phyloP scores from a whole-genome alignment of 1,284 basidiomycete species.

The Fistulinella cinereoalba region DNA sequence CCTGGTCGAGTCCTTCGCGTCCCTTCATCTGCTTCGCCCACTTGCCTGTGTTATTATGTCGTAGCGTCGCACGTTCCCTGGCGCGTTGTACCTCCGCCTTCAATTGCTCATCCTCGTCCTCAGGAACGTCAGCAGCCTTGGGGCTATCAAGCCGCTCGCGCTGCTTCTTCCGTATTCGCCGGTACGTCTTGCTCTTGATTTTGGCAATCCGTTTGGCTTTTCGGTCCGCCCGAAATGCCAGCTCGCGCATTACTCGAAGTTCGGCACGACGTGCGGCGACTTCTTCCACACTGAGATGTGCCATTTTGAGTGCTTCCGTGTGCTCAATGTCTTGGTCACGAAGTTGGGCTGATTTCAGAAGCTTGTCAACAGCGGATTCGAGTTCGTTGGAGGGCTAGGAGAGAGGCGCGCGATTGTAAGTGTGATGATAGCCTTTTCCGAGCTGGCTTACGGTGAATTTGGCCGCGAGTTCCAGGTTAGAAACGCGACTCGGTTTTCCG shows the following conservation, averaged over 20 bases:
- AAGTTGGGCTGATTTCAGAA: slow-evolving; percentile 76
- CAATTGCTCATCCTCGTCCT: slow-evolving; percentile 54
- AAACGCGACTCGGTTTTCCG: slow-evolving; percentile 53
- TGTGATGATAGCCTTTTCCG: not conserved
- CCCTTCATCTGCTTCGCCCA: slow-evolving; percentile 72
- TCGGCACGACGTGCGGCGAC: slow-evolving; percentile 78
- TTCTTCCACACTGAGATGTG: slow-evolving; percentile 81
- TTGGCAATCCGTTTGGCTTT: slow-evolving; percentile 91
- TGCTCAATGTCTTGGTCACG: slow-evolving; percentile 74
- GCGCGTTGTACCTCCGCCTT: slow-evolving; percentile 79
- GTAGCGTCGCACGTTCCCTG: slow-evolving; percentile 80
- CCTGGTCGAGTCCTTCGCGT: slow-evolving; percentile 60
- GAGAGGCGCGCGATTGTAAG: not conserved
- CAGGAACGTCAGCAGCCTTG: slow-evolving; percentile 31
- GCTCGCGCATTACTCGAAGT: slow-evolving; percentile 84
- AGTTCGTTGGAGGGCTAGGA: slow-evolving; percentile 56
- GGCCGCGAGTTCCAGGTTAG: slow-evolving; percentile 74
- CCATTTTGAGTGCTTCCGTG: slow-evolving; percentile 80
- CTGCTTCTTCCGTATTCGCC: slow-evolving; percentile 82
- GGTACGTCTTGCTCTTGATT: slow-evolving; percentile 95
- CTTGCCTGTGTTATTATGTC: slow-evolving; percentile 82
- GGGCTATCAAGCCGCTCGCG: slow-evolving; percentile 54
- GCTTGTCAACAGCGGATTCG: slow-evolving; percentile 74
- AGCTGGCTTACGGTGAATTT: slow-evolving; percentile 67
- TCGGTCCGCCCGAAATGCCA: slow-evolving; percentile 91